Conservation (phyloP, 768 basidiomycete genomes). For the Strobilomyces echinocephalus region DNA sequence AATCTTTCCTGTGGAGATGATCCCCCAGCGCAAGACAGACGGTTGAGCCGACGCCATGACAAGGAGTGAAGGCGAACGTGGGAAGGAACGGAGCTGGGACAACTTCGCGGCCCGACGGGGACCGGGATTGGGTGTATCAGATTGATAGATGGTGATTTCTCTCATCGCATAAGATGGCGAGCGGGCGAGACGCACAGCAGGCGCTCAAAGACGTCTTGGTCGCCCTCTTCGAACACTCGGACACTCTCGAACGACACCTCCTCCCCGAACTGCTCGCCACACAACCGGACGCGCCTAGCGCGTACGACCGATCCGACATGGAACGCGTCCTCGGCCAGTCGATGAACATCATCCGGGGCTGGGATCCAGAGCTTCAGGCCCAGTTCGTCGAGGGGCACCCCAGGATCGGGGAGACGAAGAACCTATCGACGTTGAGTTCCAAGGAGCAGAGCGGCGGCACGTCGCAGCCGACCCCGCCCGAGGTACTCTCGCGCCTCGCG, state of each 20-base stretch:
- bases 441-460: constrained; percentile 74
- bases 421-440: constrained; percentile 69
- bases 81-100: not conserved
- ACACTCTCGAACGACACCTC: constrained; percentile 47
- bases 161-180: constrained; percentile 2
- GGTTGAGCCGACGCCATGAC: constrained; percentile 29
- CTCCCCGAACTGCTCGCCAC: constrained; percentile 45
- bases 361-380: constrained; percentile 49
- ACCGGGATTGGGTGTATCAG: no score
- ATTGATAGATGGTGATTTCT: no score
- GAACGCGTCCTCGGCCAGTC: constrained; percentile 51
- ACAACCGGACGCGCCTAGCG: constrained; percentile 20
- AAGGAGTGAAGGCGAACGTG: not conserved
- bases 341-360: constrained; percentile 45
- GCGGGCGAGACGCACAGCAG: constrained; percentile 8
- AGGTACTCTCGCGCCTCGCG: constrained; percentile 65
- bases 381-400: constrained; percentile 82
- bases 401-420: constrained; percentile 78
- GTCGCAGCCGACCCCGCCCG: constrained; percentile 57
- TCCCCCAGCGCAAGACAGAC: constrained; percentile 70
- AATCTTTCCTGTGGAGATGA: constrained; percentile 79
- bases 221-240: constrained; percentile 64
- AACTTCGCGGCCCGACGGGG: no score
- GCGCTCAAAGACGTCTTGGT: constrained; percentile 33
- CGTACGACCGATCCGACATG: constrained; percentile 38